Percentiles rank a stretch among this genome's conserved stretches.
phyloP scores from a whole-genome alignment of 192 early-diverging fungal genomes.

The Dissophora ornata region DNA sequence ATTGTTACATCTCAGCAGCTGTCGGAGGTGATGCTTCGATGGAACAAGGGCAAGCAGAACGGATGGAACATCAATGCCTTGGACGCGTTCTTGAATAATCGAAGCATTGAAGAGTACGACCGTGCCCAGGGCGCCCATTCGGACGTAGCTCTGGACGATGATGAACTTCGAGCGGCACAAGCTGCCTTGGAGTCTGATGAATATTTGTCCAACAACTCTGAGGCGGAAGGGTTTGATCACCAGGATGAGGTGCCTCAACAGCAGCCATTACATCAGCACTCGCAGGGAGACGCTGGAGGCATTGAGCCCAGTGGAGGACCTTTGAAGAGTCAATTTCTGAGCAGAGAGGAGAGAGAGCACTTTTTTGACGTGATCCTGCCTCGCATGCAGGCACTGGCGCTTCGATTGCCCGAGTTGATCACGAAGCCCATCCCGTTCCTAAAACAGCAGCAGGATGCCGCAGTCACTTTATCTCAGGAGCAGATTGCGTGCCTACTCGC shows the following conservation, averaged over 20 bases:
- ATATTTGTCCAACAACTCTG: conserved; percentile 7
- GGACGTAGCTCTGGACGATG: conserved; percentile 1
- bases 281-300: not conserved
- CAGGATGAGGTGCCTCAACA: not conserved
- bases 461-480: conserved; percentile 46
- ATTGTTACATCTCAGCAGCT: conserved; percentile 30
- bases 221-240: conserved; percentile 10
- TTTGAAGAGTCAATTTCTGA: conserved; percentile 38
- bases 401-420: conserved; percentile 36
- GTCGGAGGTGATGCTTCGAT: conserved; percentile 31
- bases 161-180: not conserved
- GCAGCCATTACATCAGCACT: not conserved
- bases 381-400: conserved; percentile 33
- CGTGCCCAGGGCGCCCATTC: conserved; percentile 3
- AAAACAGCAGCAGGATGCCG: conserved; percentile 43
- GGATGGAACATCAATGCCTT: conserved; percentile 46
- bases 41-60: conserved; percentile 31
- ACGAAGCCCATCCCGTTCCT: conserved; percentile 39
- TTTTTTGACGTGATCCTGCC: conserved; percentile 49
- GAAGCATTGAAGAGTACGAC: conserved; percentile 5
- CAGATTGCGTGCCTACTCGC: conserved; percentile 48
- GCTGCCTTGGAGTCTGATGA: conserved; percentile 11
- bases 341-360: conserved; percentile 21
- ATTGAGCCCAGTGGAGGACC: conserved; percentile 6
- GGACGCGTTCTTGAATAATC: conserved; percentile 35